These are phyloP conservation scores for Pestalotiopsis sp. DNA, from an alignment of 2,329 filamentous ascomycete species.

Conservation along the genomic window DNA sequence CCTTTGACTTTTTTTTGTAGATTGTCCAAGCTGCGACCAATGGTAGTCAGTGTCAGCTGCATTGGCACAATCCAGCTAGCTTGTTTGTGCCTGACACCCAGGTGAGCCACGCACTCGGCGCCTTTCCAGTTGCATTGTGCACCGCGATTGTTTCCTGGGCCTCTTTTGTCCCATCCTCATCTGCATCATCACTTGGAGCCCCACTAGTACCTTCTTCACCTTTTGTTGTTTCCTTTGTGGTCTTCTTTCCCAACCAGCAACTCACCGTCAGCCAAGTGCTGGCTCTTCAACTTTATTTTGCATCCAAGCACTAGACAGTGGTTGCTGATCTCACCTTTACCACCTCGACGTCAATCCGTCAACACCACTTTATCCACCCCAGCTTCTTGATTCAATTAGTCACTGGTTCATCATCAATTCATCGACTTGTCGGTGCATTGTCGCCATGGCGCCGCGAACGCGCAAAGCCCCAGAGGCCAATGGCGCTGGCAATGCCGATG, in stretches of 20 bases:
- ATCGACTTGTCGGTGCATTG: not conserved
- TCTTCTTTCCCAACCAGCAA: not conserved
- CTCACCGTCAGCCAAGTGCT: not conserved
- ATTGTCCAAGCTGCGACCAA: not conserved
- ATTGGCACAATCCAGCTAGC: not conserved
- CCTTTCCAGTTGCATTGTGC: not conserved
- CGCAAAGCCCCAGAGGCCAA: constrained; percentile 19
- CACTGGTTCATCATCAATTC: not conserved
- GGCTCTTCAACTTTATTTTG: not conserved
- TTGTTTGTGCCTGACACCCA: not conserved
- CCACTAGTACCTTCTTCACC: not conserved
- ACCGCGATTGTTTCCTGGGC: not conserved
- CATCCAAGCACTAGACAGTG: not conserved
- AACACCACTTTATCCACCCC: not conserved
- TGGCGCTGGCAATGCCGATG: not conserved
- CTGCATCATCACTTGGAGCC: not conserved
- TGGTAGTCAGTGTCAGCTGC: not conserved
- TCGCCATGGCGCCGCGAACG: constrained; percentile 28
- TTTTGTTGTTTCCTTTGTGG: not conserved
- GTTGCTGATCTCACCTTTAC: not conserved
- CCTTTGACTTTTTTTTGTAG: not conserved
- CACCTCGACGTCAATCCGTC: not conserved
- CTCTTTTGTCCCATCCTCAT: not conserved
- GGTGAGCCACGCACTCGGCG: not conserved
- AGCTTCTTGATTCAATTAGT: not conserved